Percentiles rank a stretch among this genome's conserved stretches.
phyloP scores from a whole-genome alignment of 1,284 basidiomycete species.

The Thecaphora frezii region DNA sequence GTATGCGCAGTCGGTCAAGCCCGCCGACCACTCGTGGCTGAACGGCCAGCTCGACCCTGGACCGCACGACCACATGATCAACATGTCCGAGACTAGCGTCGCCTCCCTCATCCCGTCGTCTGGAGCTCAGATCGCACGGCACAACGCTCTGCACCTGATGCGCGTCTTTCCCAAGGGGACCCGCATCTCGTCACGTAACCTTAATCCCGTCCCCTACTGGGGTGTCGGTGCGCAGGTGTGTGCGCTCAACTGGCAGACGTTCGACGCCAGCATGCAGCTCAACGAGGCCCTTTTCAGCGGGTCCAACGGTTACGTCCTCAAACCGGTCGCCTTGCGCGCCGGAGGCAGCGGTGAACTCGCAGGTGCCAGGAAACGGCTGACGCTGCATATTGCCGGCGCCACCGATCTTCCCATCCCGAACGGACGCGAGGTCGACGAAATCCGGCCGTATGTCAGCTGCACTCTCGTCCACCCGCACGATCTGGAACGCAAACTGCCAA shows the following conservation, averaged over 20 bases:
- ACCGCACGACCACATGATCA: slow-evolving; percentile 63
- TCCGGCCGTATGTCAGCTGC: slow-evolving; percentile 49
- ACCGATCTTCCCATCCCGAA: slow-evolving; percentile 43
- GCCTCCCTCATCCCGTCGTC: slow-evolving; percentile 61
- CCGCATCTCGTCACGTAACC: slow-evolving; percentile 61
- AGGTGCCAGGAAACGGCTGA: slow-evolving; percentile 26
- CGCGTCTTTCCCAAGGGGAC: slow-evolving; percentile 68
- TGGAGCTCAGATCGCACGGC: slow-evolving; percentile 51
- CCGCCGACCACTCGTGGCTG: slow-evolving; percentile 44
- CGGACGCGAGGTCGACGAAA: slow-evolving; percentile 36
- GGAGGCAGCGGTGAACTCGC: slow-evolving; percentile 31
- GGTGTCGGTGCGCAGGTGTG: slow-evolving; percentile 66
- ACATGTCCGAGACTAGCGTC: slow-evolving; percentile 66
- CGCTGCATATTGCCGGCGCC: slow-evolving; percentile 42
- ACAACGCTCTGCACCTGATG: slow-evolving; percentile 64
- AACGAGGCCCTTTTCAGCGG: slow-evolving; percentile 71
- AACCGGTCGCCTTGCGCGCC: slow-evolving; percentile 60
- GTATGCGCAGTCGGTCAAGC: slow-evolving; percentile 51
- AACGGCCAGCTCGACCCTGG: slow-evolving; percentile 34
- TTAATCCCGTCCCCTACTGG: slow-evolving; percentile 63
- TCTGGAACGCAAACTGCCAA: slow-evolving; percentile 25
- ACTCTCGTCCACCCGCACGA: slow-evolving; percentile 42
- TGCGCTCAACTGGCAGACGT: slow-evolving; percentile 68
- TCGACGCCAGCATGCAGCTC: slow-evolving; percentile 59
- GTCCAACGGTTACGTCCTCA: slow-evolving; percentile 66